Conservation (phyloP, 2,329 filamentous ascomycete genomes). For the Zarea fungicola region DNA sequence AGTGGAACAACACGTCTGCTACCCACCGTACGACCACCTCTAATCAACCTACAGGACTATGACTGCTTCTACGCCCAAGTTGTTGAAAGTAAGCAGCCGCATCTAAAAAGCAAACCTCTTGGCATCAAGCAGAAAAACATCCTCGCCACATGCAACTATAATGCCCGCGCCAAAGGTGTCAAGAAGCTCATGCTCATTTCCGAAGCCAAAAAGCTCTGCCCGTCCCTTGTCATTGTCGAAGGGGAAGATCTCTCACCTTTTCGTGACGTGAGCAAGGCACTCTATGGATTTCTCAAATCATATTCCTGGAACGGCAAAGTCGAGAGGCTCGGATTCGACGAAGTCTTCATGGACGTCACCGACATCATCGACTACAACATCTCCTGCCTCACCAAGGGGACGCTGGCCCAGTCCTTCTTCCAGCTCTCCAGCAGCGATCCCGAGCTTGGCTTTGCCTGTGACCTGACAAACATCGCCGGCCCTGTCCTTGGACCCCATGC, state of each 20-base stretch:
- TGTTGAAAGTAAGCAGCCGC: slow-evolving; percentile 74
- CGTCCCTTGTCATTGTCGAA: slow-evolving; percentile 77
- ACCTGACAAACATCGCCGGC: slow-evolving; percentile 65
- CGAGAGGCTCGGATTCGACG: slow-evolving; percentile 85
- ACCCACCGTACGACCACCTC: slow-evolving; percentile 8
- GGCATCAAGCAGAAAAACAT: slow-evolving; percentile 93
- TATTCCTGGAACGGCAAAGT: slow-evolving; percentile 74
- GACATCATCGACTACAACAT: slow-evolving; percentile 82
- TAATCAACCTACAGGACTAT: slow-evolving; percentile 52
- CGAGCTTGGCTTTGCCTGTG: slow-evolving; percentile 72
- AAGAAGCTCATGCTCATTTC: slow-evolving; percentile 80
- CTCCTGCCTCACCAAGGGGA: slow-evolving; percentile 60
- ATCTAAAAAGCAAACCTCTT: slow-evolving; percentile 66
- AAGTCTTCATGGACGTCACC: slow-evolving; percentile 74
- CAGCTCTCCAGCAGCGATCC: slow-evolving; percentile 68
- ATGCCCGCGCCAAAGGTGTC: slow-evolving; percentile 67
- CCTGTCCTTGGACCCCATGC: slow-evolving; percentile 37
- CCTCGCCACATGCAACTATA: slow-evolving; percentile 90
- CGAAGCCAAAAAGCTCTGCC: slow-evolving; percentile 74
- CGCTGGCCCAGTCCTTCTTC: slow-evolving; percentile 70
- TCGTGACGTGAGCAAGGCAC: slow-evolving; percentile 74
- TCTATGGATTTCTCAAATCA: slow-evolving; percentile 67
- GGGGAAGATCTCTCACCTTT: slow-evolving; percentile 85
- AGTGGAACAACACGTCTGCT: too few relatives aligned
- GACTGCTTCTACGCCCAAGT: slow-evolving; percentile 95